Percentiles rank a stretch among this genome's conserved stretches.
Evolutionary conservation across 2,329 filamentous ascomycete genomes (phyloP).

Genomic region (Hyphodiscus sp.): DNA sequence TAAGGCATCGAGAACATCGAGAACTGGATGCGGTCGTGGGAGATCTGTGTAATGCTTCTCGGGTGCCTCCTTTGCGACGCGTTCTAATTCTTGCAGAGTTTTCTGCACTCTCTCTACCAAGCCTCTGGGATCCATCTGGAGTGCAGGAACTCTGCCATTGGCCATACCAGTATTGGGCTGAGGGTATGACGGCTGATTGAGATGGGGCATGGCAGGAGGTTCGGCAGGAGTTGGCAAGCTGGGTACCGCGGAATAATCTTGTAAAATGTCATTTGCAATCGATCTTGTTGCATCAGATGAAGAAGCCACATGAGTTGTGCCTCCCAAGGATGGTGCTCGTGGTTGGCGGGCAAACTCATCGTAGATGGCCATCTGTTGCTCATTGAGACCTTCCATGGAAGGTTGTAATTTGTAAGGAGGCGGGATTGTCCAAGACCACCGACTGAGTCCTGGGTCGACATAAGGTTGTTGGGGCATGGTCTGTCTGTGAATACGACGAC

Average conservation of each 20-base stretch:
- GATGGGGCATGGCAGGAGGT: slow-evolving; percentile 44
- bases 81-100: slow-evolving; percentile 50
- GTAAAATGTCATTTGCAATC: slow-evolving; percentile 57
- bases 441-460: slow-evolving; percentile 72
- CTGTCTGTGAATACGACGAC: slow-evolving; percentile 67
- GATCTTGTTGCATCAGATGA: slow-evolving; percentile 55
- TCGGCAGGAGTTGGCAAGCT: slow-evolving; percentile 54
- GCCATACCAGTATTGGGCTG: slow-evolving; percentile 43
- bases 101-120: slow-evolving; percentile 52
- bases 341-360: slow-evolving; percentile 91
- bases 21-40: slow-evolving; percentile 49
- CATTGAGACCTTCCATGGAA: slow-evolving; percentile 65
- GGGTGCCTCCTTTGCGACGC: slow-evolving; percentile 44
- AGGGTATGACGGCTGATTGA: slow-evolving; percentile 48
- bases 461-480: slow-evolving; percentile 78
- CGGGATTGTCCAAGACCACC: slow-evolving; percentile 90
- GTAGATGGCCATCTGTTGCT: slow-evolving; percentile 91
- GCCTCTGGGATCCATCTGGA: slow-evolving; percentile 42
- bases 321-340: slow-evolving; percentile 52
- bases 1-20: slow-evolving; percentile 57
- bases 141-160: slow-evolving; percentile 45
- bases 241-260: slow-evolving; percentile 53
- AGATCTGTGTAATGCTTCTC: slow-evolving; percentile 57
- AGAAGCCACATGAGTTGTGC: slow-evolving; percentile 50
- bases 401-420: slow-evolving; percentile 86